Percentiles rank a stretch among this genome's conserved stretches.
These are phyloP conservation scores for Fusarium concolor DNA, from an alignment of 2,329 filamentous ascomycete genomes.

Conservation along the genomic window DNA sequence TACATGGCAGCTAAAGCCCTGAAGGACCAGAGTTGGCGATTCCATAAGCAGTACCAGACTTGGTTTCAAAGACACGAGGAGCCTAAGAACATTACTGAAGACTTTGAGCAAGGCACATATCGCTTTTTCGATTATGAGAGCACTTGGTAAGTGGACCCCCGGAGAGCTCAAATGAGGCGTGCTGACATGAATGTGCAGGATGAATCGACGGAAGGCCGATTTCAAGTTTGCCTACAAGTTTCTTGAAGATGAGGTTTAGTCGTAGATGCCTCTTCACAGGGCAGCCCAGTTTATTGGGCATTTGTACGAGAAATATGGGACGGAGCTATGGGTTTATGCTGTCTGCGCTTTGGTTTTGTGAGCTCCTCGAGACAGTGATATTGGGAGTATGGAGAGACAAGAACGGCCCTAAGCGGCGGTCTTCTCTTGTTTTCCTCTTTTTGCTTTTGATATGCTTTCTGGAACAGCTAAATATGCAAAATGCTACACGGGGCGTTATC, in stretches of 20 bases:
- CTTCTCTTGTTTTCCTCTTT: conserved; percentile 24
- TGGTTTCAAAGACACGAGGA: conserved; percentile 99
- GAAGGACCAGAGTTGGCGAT: conserved; percentile 98
- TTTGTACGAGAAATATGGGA: conserved; percentile 26
- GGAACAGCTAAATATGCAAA: conserved; percentile 29
- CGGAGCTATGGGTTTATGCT: conserved; percentile 33
- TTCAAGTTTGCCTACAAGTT: conserved; percentile 99
- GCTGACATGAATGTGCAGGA: conserved; percentile 68
- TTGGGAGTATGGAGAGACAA: conserved; percentile 24
- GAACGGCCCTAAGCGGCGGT: conserved; percentile 12
- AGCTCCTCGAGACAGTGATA: conserved; percentile 23
- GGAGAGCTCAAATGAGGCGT: neutral
- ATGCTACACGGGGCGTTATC: conserved; percentile 31
- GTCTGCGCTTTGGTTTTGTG: conserved; percentile 37
- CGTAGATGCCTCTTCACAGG: neutral
- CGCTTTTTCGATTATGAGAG: conserved; percentile 99
- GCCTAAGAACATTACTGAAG: conserved; percentile 97
- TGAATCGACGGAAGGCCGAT: conserved; percentile 97
- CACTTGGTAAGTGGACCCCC: conserved; percentile 79
- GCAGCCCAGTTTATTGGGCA: conserved; percentile 3
- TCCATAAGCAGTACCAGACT: conserved; percentile 99
- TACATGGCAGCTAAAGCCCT: conserved; percentile 96
- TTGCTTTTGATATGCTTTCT: conserved; percentile 31
- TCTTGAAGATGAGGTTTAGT: conserved; percentile 87
- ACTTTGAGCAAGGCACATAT: conserved; percentile 98